Base-by-base conservation (phyloP, 2,329 filamentous ascomycete genomes). In the Claviceps fusiformis region DNA sequence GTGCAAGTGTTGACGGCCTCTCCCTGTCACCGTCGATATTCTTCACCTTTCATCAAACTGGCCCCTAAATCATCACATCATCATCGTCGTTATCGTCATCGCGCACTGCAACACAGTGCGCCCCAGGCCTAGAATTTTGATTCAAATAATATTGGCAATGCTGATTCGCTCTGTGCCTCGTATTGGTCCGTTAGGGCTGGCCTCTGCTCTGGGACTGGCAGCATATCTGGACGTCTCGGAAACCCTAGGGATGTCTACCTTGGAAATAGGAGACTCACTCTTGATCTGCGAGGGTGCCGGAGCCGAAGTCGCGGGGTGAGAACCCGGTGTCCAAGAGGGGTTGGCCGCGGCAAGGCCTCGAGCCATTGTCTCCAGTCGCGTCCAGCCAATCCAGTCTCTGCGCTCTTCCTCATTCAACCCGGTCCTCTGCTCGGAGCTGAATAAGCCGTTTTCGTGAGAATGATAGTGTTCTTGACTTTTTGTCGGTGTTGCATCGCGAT, bases 381-480 rank as follows among this genome's bases (percentile, higher is more conserved):
- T 80, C 91, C 91, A 96, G 2, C 87, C 88, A 53, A 83, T 82
- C 88, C 89, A 95, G 50, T 87, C 84, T 54, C 77, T 74, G 48
- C 74, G 72, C 60, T 84, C 81, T 11, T 79, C 76, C 29, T 76
- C 75, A 0, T 75, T 78, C 13, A 85, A 68, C 0, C 78, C 74
- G 15, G 76, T 76, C 57, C 75, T 69, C 54, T 68, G 71, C 57
- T 75, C 78, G n/a, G 64, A 65, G 59, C 70, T 78, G 61, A 69
- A 74, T 19, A 74, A 63, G 8, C 67, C 68, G 50, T 67, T 73
- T 31, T 70, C 70, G 54, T 58, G 47, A 54, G 66, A 59, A 59
- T 62, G 55, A 29, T 60, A 37, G 2, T 61, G 55, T 41, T 50
- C 51, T 49, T 60, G 52, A 51, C 56, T 9, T 58, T 54, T 60